phyloP scores from a whole-genome alignment of 768 basidiomycete species.

The Tylopilus sp. region DNA sequence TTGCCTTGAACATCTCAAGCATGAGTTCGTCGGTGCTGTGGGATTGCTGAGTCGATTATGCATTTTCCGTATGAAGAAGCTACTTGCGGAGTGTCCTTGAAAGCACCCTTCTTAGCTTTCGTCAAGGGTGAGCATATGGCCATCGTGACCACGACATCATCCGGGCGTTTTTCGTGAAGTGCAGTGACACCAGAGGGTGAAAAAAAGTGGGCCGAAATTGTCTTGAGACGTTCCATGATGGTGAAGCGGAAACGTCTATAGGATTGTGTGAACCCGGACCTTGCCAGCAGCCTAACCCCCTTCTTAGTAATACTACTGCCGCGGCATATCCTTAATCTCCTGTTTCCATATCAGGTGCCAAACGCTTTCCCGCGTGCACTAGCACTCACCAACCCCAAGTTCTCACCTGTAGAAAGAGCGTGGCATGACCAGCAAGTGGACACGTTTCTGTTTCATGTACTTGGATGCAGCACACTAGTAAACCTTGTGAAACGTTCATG shows the following conservation, averaged over 20 bases:
- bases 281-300: too few relatives aligned
- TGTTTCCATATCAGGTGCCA: too few relatives aligned
- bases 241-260: background rate
- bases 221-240: slow-evolving; percentile 61
- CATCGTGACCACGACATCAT: slow-evolving; percentile 83
- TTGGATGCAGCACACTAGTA: too few relatives aligned
- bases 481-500: background rate
- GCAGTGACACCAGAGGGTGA: slow-evolving; percentile 44
- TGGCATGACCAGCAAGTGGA: too few relatives aligned
- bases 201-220: slow-evolving; percentile 59
- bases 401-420: too few relatives aligned
- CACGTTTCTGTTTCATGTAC: too few relatives aligned
- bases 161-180: slow-evolving; percentile 55
- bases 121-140: slow-evolving; percentile 75
- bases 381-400: too few relatives aligned
- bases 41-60: slow-evolving; percentile 5
- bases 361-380: too few relatives aligned
- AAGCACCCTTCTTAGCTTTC: slow-evolving; percentile 72
- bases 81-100: slow-evolving; percentile 63
- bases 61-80: background rate
- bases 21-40: slow-evolving; percentile 74
- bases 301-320: too few relatives aligned
- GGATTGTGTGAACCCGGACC: background rate
- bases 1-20: slow-evolving; percentile 76
- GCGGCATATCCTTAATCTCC: too few relatives aligned